Conservation (phyloP, 2,329 filamentous ascomycete species). For the Fusarium xylarioides region DNA sequence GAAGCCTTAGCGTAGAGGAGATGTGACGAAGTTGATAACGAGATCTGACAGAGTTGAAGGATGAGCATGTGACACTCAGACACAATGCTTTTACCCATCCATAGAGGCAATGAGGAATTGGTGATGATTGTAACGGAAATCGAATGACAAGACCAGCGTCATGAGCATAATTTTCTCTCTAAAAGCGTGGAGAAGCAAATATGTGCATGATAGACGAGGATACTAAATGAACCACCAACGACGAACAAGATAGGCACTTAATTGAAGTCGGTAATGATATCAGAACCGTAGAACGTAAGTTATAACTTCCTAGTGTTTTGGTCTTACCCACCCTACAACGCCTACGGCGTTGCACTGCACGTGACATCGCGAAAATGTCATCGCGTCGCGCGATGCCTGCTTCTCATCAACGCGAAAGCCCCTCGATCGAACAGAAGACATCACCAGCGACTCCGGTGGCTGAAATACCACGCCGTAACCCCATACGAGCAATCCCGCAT, state of each 20-base stretch:
- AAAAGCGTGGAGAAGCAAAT: background rate
- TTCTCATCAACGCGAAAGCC: background rate
- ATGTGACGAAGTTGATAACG: background rate
- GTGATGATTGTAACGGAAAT: background rate
- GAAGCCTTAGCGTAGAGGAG: background rate
- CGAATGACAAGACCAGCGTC: background rate
- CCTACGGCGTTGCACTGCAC: background rate
- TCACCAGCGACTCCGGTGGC: background rate
- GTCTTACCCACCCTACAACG: background rate
- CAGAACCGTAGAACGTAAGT: background rate
- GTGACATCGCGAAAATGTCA: conserved; percentile 22
- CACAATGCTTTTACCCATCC: background rate
- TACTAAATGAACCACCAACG: background rate
- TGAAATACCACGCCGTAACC: background rate
- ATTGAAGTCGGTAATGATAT: background rate
- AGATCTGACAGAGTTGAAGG: background rate
- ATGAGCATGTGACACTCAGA: background rate
- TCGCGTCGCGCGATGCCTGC: conserved; percentile 19
- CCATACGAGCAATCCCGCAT: background rate
- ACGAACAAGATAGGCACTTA: background rate
- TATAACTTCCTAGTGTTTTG: background rate
- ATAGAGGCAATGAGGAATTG: background rate
- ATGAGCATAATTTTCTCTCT: background rate
- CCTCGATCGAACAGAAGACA: background rate
- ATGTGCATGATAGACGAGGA: too few species aligned